These are phyloP conservation scores for Streptanthus diversifolius DNA, from an alignment of 345 rosid species.

Conservation along the genomic window DNA sequence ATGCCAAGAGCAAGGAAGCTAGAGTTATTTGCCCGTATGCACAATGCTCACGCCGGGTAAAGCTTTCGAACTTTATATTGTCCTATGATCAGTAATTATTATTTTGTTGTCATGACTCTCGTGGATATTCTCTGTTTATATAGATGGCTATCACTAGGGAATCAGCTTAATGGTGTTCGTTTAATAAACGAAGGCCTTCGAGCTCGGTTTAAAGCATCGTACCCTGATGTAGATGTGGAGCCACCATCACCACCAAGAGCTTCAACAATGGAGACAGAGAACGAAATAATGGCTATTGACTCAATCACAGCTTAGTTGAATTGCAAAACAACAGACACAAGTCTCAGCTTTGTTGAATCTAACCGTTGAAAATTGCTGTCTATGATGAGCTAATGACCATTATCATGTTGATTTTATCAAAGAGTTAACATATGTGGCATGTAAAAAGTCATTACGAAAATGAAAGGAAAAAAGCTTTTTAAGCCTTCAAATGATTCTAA, in stretches of 20 bases:
- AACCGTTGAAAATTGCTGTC: not conserved
- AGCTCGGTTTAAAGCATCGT: constrained; percentile 93
- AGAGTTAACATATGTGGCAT: constrained; percentile 8
- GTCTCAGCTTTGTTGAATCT: constrained; percentile 5
- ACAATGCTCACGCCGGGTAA: constrained; percentile 97
- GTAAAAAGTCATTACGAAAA: not conserved
- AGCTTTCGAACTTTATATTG: not conserved
- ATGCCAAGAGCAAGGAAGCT: constrained; percentile 94
- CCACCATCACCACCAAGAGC: constrained; percentile 88
- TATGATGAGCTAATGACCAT: not conserved
- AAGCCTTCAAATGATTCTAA: not conserved
- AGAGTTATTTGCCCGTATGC: constrained; percentile 97
- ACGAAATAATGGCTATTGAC: constrained; percentile 43
- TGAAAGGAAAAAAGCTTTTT: not conserved
- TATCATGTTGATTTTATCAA: not conserved
- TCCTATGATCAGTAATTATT: not conserved
- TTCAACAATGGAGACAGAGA: constrained; percentile 72
- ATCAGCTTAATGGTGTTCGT: constrained; percentile 83
- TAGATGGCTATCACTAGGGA: constrained; percentile 97
- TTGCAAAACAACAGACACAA: not conserved
- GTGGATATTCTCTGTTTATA: not conserved
- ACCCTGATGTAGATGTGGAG: constrained; percentile 77
- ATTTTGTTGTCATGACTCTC: not conserved
- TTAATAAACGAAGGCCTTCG: constrained; percentile 89
- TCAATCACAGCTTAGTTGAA: constrained; percentile 34